Base-by-base conservation (phyloP, 1,139 yeast genomes). In the Pichia sp. region DNA sequence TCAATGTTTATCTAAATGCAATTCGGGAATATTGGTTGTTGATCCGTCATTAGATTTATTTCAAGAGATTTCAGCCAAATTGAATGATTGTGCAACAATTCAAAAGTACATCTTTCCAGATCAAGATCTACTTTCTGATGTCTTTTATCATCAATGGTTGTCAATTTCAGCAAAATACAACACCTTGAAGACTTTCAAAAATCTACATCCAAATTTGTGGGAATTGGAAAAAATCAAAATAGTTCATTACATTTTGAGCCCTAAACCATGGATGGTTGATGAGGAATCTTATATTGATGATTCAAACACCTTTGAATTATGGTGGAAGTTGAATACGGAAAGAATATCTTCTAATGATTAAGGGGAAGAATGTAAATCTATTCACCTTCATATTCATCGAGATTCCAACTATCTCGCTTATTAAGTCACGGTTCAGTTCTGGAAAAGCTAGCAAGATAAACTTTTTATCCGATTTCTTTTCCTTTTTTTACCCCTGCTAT, bases 201-300 rank as follows among this genome's bases (percentile, higher is more conserved):
- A 48, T 11, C 57, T 69, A 42, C 81, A 77, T 55, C 36, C 59
- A 3, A 67, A 69, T 11, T 52, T 76, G 33, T 73, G 79, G 74
- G 62, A 69, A 42, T 64, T 64, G 36, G 55, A 60, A 5, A 67
- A 67, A 48, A 77, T 76, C 45, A 75, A 75, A 54, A 75, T 72
- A 48, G 63, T 77, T 37, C 82, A 77, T 56, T 77, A 71, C 54
- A 77, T 77, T 34, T 52, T 75, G 41, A 67, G 69, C 9, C 79
- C 81, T 4, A 77, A 77, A 60, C 81, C 82, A 2, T 77, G 81
- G 81, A 71, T 75, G 38, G 69, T 66, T 35, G 47, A 56, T 9
- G 26, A 11, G 11, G 55, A 59, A n/a, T 56, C 49, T 31, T 56
- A 48, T 23, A 44, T 37, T 39, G 47, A 50, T 36, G 68, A 61